Evolutionary conservation across 2,329 filamentous ascomycete species (phyloP), one percentile per base, ranked within the genome.

Genomic region (Coleophoma crateriformis): DNA sequence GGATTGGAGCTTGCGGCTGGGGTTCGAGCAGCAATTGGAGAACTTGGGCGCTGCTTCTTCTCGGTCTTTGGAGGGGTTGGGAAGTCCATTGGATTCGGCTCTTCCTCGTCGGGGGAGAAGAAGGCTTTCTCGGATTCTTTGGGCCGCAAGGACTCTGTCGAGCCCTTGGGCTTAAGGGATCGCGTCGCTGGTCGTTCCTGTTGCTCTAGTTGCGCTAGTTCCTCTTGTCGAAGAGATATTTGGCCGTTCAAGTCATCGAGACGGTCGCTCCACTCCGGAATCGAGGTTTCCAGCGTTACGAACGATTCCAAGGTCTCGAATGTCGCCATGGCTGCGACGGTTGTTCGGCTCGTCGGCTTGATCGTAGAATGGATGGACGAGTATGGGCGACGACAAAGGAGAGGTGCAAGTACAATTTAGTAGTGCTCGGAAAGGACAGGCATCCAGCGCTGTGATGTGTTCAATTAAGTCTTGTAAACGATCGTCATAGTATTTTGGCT

Each of bases 221-320:
- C 80, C 46, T 71, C 67, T 68, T 85, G 82, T 51, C 82, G 79
- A 60, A 77, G 71, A 51, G 80, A 75, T 51, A 85, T 82, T 63
- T 85, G 76, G 51, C 72, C 71, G 60, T 74, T 82, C 50, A 85
- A 73, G 46, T 82, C 76, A 53, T 83, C 77, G 41, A 85, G 72
- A 19, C 78, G 74, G 51, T 69, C 69, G 35, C 78, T 68, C 82
- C 82, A 85, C 62, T 77, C 74, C 14, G 81, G 82, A 39, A 83
- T 72, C 52, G 82, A 79, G 55, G 64, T 70, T 48, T 71, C 70
- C 35, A 85, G 70, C 51, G 74, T 75, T 48, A 69, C 74, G 48
- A 85, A 67, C 27, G 80, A 76, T 52, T 84, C 81, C 67, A 79
- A 77, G 41, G 41, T 44, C 20, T 22, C 33, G 14, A 44, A 44